Percentiles rank a stretch among this genome's conserved stretches.
These are phyloP conservation scores for Paecilomyces dactylethromorphus DNA, from an alignment of 2,329 filamentous ascomycete species.

Conservation along the genomic window DNA sequence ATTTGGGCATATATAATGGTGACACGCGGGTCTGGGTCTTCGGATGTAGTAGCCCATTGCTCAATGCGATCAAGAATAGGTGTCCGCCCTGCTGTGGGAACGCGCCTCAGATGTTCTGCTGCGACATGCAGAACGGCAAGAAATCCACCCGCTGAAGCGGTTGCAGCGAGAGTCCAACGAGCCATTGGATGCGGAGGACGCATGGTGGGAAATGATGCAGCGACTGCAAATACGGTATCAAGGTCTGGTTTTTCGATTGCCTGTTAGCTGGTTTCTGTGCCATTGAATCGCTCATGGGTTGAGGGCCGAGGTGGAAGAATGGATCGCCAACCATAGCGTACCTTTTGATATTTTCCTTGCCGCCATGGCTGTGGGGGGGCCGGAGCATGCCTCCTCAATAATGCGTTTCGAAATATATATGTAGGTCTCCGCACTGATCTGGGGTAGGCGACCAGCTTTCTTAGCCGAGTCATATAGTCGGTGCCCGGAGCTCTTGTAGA, in stretches of 20 bases:
- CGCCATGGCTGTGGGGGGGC: neutral
- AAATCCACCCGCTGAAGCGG: slow-evolving; percentile 3
- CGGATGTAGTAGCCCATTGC: slow-evolving; percentile 10
- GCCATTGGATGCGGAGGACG: neutral
- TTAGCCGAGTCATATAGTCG: neutral
- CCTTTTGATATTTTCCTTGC: slow-evolving; percentile 2
- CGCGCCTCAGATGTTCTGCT: neutral
- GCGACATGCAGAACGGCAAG: neutral
- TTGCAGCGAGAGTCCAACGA: neutral
- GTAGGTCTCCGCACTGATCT: neutral
- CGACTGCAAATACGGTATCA: neutral
- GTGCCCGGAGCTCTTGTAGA: neutral
- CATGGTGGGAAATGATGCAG: neutral
- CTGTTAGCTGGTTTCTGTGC: neutral
- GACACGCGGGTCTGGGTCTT: slow-evolving; percentile 19
- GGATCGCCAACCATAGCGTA: neutral
- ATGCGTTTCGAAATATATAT: neutral
- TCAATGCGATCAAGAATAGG: slow-evolving; percentile 13
- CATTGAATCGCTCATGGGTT: neutral
- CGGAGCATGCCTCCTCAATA: neutral
- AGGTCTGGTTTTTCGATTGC: neutral
- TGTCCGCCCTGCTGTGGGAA: slow-evolving; percentile 2
- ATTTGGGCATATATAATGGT: slow-evolving; percentile 22
- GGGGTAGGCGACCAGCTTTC: neutral
- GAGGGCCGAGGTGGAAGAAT: neutral